These are phyloP conservation scores for Fusarium proliferatum DNA, from an alignment of 2,329 filamentous ascomycete genomes.

Conservation along the genomic window DNA sequence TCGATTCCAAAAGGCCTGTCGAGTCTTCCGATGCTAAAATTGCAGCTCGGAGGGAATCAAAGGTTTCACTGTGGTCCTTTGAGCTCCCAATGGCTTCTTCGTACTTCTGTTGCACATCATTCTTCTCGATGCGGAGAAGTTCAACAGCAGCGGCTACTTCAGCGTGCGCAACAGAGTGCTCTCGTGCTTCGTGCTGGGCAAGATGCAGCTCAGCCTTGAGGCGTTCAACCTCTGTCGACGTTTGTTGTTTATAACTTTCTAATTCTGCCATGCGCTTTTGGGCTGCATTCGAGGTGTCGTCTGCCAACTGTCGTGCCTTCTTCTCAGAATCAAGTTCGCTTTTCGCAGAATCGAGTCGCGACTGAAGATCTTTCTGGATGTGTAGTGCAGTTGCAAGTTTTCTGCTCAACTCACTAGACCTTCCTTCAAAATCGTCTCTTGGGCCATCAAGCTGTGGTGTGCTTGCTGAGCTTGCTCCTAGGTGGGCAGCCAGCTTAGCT, in stretches of 20 bases:
- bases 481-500: conserved; percentile 86
- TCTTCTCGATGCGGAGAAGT: conserved; percentile 86
- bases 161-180: conserved; percentile 80
- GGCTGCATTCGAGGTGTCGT: conserved; percentile 85
- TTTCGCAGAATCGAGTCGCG: conserved; percentile 75
- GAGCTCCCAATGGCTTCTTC: conserved; percentile 74
- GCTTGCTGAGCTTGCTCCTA: conserved; percentile 70
- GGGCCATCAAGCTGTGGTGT: conserved; percentile 69
- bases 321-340: conserved; percentile 84
- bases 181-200: conserved; percentile 79
- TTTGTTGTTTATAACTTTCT: conserved; percentile 84
- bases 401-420: conserved; percentile 77
- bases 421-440: conserved; percentile 66
- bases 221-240: conserved; percentile 84
- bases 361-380: conserved; percentile 82
- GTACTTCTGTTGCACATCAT: conserved; percentile 76
- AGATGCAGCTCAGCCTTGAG: conserved; percentile 87
- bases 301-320: conserved; percentile 82
- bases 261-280: conserved; percentile 86
- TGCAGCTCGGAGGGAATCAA: conserved; percentile 81
- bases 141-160: conserved; percentile 81
- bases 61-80: conserved; percentile 75
- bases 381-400: conserved; percentile 86
- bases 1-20: conserved; percentile 78
- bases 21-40: conserved; percentile 84